Percentiles rank a stretch among this genome's conserved stretches.
Conservation (phyloP, 148 eudicot genomes). For the Vaccinium vitisidaea region DNA sequence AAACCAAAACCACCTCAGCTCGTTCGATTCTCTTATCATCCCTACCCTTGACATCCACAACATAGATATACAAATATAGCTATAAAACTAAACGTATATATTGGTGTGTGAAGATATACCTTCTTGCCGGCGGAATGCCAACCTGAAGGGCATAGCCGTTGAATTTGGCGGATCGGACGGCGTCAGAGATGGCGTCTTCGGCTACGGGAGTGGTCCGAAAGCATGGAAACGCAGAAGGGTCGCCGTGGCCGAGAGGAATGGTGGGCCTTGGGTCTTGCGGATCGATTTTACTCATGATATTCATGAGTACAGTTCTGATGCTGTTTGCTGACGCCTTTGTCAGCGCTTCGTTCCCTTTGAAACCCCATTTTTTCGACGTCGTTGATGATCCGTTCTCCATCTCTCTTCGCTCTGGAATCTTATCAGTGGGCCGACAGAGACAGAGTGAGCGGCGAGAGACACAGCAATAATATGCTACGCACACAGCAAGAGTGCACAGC, state of each 20-base stretch:
- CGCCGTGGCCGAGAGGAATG: slow-evolving; percentile 38
- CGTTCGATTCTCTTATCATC: no score
- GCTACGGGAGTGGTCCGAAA: slow-evolving; percentile 35
- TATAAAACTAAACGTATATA: no score
- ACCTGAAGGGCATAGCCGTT: slow-evolving; percentile 35
- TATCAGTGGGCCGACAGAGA: no score
- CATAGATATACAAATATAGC: no score
- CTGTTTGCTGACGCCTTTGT: slow-evolving; percentile 19
- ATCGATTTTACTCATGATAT: slow-evolving; percentile 18
- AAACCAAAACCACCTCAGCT: no score
- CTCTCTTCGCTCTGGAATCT: not conserved
- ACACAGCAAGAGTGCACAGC: no score
- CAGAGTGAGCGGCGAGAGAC: not conserved
- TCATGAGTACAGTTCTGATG: slow-evolving; percentile 27
- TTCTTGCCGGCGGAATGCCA: slow-evolving; percentile 36
- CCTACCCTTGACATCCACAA: no score
- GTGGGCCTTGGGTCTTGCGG: slow-evolving; percentile 14
- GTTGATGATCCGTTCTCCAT: slow-evolving; percentile 30
- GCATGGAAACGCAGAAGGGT: slow-evolving; percentile 40
- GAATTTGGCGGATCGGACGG: slow-evolving; percentile 34
- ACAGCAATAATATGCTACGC: no score
- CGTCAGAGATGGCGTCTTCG: slow-evolving; percentile 36
- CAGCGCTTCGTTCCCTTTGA: slow-evolving; percentile 28
- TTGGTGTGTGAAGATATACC: no score
- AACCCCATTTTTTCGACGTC: slow-evolving; percentile 22